Evolutionary conservation across 2,329 filamentous ascomycete species (phyloP), one percentile per base, ranked within the genome.

Genomic region (Venturia aucupariae): DNA sequence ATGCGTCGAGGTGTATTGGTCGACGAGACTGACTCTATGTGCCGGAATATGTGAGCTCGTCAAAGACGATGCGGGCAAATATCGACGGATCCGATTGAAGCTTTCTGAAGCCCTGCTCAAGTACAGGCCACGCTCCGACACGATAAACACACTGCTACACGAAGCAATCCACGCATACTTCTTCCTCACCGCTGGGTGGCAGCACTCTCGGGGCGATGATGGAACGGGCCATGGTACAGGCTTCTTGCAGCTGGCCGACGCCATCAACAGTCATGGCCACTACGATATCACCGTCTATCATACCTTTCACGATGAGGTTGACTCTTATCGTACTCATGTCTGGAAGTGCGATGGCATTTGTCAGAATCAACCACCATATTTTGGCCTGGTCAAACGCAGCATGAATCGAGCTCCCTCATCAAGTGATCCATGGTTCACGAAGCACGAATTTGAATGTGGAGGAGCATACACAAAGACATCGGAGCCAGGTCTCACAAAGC

Each of bases 81-180:
- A 74, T 66, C 74, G 73, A 6, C 72, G 74, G 62, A 76, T 78
- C 60, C 72, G 75, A 27, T 68, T 79, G 51, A 79, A 79, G 68
- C 69, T 79, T 48, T 78, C 76, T 65, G 76, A 77, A 41, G 72
- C 77, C 32, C 69, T 79, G 61, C 71, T 79, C 60, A 78, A 79
- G 66, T 79, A 75, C 66, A 73, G 77, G 42, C 76, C 77, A 5
- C 73, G 76, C 39, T 70, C 71, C 60, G 77, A 79, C 67, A 75
- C 75, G 1, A 70, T 79, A 65, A 76, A 79, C 65, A 79, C 77
- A 0, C 69, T 79, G 24, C 70, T 79, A 3, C 77, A 79, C 65
- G 77, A 79, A 65, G 72, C 74, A 2, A 78, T 79, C 22, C 77
- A 79, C 61, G 77, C 77, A 32, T 79, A 79, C 67, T 78, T 79